Evolutionary conservation across 345 rosid species (phyloP), one percentile per base, ranked within the genome.

Genomic region (Microthlaspi erraticum): DNA sequence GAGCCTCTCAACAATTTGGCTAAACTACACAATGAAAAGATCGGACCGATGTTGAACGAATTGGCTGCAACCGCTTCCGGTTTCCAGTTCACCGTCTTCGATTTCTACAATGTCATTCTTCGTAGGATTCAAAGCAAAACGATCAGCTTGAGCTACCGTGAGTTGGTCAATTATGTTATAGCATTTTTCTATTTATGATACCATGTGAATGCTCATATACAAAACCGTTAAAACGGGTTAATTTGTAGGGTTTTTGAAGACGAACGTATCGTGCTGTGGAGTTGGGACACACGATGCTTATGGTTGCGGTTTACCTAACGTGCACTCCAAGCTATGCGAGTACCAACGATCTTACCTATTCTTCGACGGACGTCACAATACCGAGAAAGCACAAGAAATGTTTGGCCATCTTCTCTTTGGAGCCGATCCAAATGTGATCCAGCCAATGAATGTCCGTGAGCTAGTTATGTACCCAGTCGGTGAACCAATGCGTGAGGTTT

Each of bases 21-120:
- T 12, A 55, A 33, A 19, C 55, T 50, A 33, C 83, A 77, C 79
- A 80, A 80, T 26, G 45, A 8, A 2, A 72, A 53, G 10, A 43
- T 72, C 3, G 53, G 61, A 7, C 52, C 51, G 4, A 63, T 64
- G 33, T 6, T 63, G 62, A 55, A 62, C n/a, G 62, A 13, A 13
- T 2, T 63, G 14, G 61, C 70, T 6, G 29, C 29, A 26, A 2
- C 29, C 29, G 29, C 29, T 26, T 26, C 29, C 29, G 29, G 29
- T 26, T 26, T 26, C 29, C 29, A 26, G 29, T 26, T 26, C 29
- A 26, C 29, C 29, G 29, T 26, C 29, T 26, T 26, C 39, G 80
- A 81, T 60, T 81, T 74, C 60, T 75, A 78, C 80, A 52, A 33
- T 13, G 64, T 56, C 10, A 45, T 68, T 45, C 53, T 67, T 32